phyloP scores from a whole-genome alignment of 2,329 filamentous ascomycete genomes.

The Fusarium napiforme region DNA sequence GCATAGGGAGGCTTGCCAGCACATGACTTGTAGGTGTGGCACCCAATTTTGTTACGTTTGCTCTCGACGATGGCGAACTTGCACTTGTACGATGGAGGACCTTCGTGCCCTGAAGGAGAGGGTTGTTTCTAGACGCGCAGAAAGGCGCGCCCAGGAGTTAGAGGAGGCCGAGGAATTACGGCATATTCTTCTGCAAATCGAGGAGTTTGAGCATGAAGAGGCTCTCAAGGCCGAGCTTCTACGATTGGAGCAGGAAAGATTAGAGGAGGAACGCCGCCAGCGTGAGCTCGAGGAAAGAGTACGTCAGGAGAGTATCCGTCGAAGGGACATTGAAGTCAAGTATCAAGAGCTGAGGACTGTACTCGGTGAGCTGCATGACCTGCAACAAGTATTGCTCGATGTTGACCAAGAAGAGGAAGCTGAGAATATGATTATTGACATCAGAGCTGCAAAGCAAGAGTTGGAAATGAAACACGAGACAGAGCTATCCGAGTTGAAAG shows the following conservation, averaged over 20 bases:
- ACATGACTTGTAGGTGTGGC: constrained; percentile 87
- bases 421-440: constrained; percentile 40
- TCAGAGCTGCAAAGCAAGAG: constrained; percentile 40
- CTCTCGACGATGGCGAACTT: constrained; percentile 76
- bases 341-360: constrained; percentile 52
- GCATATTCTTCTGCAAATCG: constrained; percentile 58
- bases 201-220: constrained; percentile 60
- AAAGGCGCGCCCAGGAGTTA: constrained; percentile 49
- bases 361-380: constrained; percentile 55
- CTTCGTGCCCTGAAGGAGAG: constrained; percentile 54
- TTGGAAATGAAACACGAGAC: constrained; percentile 49
- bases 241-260: constrained; percentile 51
- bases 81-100: constrained; percentile 67
- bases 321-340: constrained; percentile 51
- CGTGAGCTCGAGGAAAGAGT: constrained; percentile 53
- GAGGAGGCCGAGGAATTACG: constrained; percentile 50
- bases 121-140: constrained; percentile 50
- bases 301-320: constrained; percentile 54
- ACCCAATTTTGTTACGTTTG: constrained; percentile 89
- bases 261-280: constrained; percentile 52
- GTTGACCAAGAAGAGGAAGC: constrained; percentile 53
- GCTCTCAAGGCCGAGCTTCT: constrained; percentile 54
- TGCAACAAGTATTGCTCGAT: constrained; percentile 54
- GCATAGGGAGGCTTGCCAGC: constrained; percentile 81
- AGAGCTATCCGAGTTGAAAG: constrained; percentile 47